Evolutionary conservation across 139 green algal species (phyloP), one percentile per base, ranked within the genome.

Genomic region (Diplosphaera chodatii): DNA sequence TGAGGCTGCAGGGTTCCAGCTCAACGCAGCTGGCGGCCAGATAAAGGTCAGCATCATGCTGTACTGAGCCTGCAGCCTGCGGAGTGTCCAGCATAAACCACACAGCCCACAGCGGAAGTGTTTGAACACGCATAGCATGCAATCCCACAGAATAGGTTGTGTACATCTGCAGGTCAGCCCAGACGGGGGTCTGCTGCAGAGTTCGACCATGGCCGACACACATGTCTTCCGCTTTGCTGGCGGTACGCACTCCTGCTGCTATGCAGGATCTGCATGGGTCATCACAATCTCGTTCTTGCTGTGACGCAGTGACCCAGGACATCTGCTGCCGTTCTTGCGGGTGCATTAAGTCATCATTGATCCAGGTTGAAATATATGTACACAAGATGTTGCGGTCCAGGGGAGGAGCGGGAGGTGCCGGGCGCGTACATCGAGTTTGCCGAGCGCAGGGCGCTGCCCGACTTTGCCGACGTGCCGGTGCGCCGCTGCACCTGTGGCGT

Each of bases 341-440:
- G 37, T 8, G 10, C 37, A 8, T 8, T 13, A 48, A 21, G 37
- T 48, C 37, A 48, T 48, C 10, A 13, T 13, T 21, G 37, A 13
- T 8, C 37, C 37, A 48, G 8, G 37, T 48, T 8, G 8, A 21
- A 48, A 8, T 48, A 8, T 13, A 13, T 48, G 8, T 48, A 48
- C 48, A n/a, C 10, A 18, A 59, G 3, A 25, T 25, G 18, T 25
- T 59, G 10, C 25, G 22, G 48, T 59, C 10, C 37, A 59, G 48
- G 84, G 0, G 69, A 80, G 34, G 31, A 74, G 25, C 32, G 29
- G 23, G 37, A 72, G 40, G 70, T 91, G 20, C 74, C 88, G 3
- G 78, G 73, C 0, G 68, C 75, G 2, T 94, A 94, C 86, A 84
- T 94, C 21, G 89, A 94, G 74, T 94, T 94, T 80, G 89, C 90